Evolutionary conservation across 306 rosid species (phyloP), one percentile per base, ranked within the genome.

Genomic region (Quercus variabilis): DNA sequence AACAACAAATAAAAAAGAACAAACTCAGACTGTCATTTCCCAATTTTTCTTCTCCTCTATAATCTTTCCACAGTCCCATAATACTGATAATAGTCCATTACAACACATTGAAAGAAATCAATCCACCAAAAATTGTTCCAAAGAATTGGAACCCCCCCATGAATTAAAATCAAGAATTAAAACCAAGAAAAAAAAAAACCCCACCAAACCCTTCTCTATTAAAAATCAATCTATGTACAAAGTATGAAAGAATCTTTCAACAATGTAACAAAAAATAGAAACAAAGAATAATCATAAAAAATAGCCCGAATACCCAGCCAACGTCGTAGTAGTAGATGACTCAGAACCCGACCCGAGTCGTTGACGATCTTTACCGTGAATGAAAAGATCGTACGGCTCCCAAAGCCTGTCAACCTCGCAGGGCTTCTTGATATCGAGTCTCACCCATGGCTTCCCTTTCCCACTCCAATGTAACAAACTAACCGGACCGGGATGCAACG

Each of bases 401-500:
- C 99, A 95, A 2, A 95, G 89, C 4, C 83, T 74, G 74, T 95
- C 99, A 33, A 95, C 73, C 0, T 93, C 92, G 71, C 99, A 95
- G 11, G 99, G 89, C 8, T 88, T 83, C 31, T 85, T 83, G 8
- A 78, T 84, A 8, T 95, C 99, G 4, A 95, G 88, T 76, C 99
- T 87, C 3, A 88, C 99, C 99, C 99, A 95, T 0, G 99, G 99
- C 79, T 95, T 95, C 54, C 99, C 99, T 38, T 95, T 95, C 2
- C 99, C 99, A 33, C 98, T 93, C 99, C 99, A 95, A 81, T 95
- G 99, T 5, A 95, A 85, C 65, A 95, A 77, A 46, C 94, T 90
- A 4, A 95, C 99, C 13, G 98, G 99, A 6, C 99, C 99, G 0
- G 99, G 97, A 73, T 95, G 99, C 79, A 95, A 58, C 3, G 93